Conservation (phyloP, 148 eudicot genomes). For the Limonium bicolor region DNA sequence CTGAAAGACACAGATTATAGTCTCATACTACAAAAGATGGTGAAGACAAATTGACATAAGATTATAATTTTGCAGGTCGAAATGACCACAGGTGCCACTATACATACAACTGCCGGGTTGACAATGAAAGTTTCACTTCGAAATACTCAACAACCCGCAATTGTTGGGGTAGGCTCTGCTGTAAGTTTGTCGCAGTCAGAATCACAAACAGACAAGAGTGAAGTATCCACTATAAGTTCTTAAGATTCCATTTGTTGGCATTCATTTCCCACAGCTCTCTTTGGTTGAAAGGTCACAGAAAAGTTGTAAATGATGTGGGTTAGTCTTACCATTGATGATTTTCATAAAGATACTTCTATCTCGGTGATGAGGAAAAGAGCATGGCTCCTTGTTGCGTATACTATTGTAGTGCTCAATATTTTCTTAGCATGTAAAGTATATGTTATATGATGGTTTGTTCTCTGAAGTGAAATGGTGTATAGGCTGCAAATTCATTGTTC, state of each 20-base stretch:
- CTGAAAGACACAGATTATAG: background rate
- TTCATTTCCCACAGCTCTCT: background rate
- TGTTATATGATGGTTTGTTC: no score
- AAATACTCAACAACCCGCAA: constrained; percentile 35
- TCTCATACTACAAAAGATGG: background rate
- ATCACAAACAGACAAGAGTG: constrained; percentile 17
- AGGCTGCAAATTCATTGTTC: no score
- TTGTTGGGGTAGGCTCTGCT: constrained; percentile 22
- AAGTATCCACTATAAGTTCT: constrained; percentile 12
- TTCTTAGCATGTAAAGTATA: no score
- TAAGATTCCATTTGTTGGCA: no score
- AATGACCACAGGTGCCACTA: constrained; percentile 98
- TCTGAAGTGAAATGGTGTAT: no score
- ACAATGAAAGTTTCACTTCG: constrained; percentile 67
- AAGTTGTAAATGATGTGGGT: background rate
- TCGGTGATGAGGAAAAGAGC: no score
- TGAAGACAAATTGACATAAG: background rate
- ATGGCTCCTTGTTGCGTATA: no score
- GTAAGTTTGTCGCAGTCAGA: constrained; percentile 11
- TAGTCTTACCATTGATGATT: no score
- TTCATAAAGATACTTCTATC: no score
- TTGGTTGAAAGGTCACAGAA: background rate
- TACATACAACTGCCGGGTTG: constrained; percentile 87
- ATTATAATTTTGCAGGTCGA: constrained; percentile 33
- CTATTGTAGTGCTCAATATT: no score